Evolutionary conservation across 495 filamentous ascomycete genomes (phyloP).

Genomic region (Penicillium cataractarum): DNA sequence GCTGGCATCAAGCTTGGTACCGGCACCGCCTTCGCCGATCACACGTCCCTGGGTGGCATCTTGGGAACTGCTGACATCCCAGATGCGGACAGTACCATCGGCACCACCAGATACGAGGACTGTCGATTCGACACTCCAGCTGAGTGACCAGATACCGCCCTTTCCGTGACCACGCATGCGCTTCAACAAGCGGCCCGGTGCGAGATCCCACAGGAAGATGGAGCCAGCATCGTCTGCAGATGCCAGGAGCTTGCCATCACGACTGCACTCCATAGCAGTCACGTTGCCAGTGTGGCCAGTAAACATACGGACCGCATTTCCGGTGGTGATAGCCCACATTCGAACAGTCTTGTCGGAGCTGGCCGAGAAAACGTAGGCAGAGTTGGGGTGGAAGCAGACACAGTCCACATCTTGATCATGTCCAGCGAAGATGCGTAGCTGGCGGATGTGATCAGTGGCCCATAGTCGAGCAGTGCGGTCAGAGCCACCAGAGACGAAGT

Average conservation of each 20-base stretch:
- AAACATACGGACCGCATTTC: conserved; percentile 86
- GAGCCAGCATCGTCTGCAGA: conserved; percentile 82
- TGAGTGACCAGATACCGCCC: conserved; percentile 89
- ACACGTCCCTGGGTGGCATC: conserved; percentile 60
- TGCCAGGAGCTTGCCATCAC: conserved; percentile 83
- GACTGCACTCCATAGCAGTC: conserved; percentile 79
- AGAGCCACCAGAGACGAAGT: conserved; percentile 84
- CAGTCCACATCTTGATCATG: conserved; percentile 88
- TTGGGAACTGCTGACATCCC: conserved; percentile 78
- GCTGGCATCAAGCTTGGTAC: conserved; percentile 56
- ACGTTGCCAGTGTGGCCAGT: conserved; percentile 86
- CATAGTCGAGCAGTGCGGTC: conserved; percentile 91
- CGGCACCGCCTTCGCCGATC: conserved; percentile 56
- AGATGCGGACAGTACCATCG: conserved; percentile 90
- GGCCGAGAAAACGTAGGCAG: conserved; percentile 87
- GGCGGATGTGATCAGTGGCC: conserved; percentile 86
- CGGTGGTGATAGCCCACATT: conserved; percentile 93
- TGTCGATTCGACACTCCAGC: conserved; percentile 86
- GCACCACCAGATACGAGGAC: conserved; percentile 86
- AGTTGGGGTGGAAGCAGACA: conserved; percentile 90
- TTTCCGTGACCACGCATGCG: conserved; percentile 92
- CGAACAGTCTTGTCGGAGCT: conserved; percentile 88
- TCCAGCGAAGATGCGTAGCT: conserved; percentile 85
- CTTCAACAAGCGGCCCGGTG: conserved; percentile 79
- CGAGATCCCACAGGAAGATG: conserved; percentile 93